Evolutionary conservation across 1,284 basidiomycete species (phyloP).

Genomic region (Hemileia vastatrix): DNA sequence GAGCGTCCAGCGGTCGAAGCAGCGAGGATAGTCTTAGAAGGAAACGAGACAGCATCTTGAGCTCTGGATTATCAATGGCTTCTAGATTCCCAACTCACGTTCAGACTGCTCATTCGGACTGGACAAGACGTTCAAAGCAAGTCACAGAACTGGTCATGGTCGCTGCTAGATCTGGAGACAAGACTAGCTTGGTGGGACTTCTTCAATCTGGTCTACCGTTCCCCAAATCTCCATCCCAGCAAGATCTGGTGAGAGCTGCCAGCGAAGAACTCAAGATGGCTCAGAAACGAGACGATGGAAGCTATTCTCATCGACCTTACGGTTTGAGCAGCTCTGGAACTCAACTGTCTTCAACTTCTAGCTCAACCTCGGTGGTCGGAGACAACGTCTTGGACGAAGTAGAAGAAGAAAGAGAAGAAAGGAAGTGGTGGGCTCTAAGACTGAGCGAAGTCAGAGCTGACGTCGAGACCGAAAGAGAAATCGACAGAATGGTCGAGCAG

Average conservation of each 20-base stretch:
- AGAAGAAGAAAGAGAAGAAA: constrained; percentile 18
- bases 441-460: constrained; percentile 6
- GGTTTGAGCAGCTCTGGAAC: not conserved
- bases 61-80: not conserved
- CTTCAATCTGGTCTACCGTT: constrained; percentile 25
- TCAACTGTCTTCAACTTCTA: not conserved
- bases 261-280: constrained; percentile 8
- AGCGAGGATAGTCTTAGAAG: not conserved
- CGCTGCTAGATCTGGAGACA: constrained; percentile 18
- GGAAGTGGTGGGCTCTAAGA: constrained; percentile 18
- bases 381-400: constrained; percentile 8
- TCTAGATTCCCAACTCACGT: not conserved
- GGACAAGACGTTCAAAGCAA: constrained; percentile 20
- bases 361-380: not conserved
- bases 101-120: constrained; percentile 24
- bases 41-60: constrained; percentile 3
- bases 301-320: not conserved
- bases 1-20: not conserved
- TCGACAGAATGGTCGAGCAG: constrained; percentile 19
- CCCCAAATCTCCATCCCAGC: constrained; percentile 24
- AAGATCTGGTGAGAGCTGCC: constrained; percentile 21
- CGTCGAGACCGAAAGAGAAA: constrained; percentile 5
- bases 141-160: constrained; percentile 23
- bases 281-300: not conserved
- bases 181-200: constrained; percentile 15